A percentile compares a stretch with the other conserved stretches of the same genome.
Conservation (phyloP, 768 basidiomycete genomes). For the Suillus decipiens region DNA sequence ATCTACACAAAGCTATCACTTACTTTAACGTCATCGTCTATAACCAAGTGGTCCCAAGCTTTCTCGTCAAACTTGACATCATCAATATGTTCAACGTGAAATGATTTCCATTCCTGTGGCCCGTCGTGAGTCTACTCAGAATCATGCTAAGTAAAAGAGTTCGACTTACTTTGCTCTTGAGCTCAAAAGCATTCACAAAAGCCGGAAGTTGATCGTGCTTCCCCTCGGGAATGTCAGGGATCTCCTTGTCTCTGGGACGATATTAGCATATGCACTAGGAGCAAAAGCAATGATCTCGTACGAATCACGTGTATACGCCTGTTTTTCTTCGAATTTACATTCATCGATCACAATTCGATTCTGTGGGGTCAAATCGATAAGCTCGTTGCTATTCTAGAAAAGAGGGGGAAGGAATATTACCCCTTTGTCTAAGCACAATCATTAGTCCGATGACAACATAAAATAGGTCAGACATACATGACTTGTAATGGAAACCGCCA, state of each 20-base stretch:
- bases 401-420: conserved; percentile 33
- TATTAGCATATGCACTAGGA: neutral
- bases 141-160: no score
- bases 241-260: conserved; percentile 8
- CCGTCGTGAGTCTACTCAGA: neutral
- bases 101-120: conserved; percentile 48
- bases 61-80: conserved; percentile 58
- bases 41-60: conserved; percentile 60
- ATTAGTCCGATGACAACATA: neutral
- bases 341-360: neutral
- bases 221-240: conserved; percentile 47
- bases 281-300: neutral
- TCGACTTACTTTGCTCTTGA: conserved; percentile 46
- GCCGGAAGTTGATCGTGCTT: conserved; percentile 57
- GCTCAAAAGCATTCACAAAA: conserved; percentile 62
- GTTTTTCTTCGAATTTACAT: neutral
- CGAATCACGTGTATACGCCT: neutral
- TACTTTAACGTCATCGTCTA: conserved; percentile 52
- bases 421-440: conserved; percentile 14
- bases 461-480: conserved; percentile 14
- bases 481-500: conserved; percentile 18
- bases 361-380: conserved; percentile 41
- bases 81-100: conserved; percentile 54
- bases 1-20: neutral
- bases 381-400: conserved; percentile 57